Evolutionary conservation across 495 filamentous ascomycete species (phyloP), one percentile per base, ranked within the genome.

Genomic region (Xylona heveae): DNA sequence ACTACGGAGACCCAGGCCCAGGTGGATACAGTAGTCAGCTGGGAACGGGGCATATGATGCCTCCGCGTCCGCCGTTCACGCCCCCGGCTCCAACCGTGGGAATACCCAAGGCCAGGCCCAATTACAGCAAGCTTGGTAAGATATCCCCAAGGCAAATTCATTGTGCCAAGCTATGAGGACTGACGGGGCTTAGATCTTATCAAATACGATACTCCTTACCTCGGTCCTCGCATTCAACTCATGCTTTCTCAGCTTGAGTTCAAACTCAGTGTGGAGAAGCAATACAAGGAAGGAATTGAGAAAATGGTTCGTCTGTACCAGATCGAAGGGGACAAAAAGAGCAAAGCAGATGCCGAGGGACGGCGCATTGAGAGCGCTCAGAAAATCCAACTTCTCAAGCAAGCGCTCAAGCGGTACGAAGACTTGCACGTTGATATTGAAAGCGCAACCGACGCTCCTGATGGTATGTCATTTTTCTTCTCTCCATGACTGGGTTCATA

Each of bases 221-320:
- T 99, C 33, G 88, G 88, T 18, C 90, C 90, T 21, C 81, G 90
- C 36, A 99, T 99, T 47, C 90, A 95, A 58, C 74, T 94, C 40
- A 99, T 99, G 88, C 59, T 99, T 46, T 92, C 88, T 12, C 88
- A 99, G 51, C 69, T 99, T 37, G 83, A 94, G 55, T 99, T 99
- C 55, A 99, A 99, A 55, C 59, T 95, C 28, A 95, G 85, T 44
- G 90, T 99, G 23, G 88, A 99, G 55, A 91, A 94, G 47, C 88
- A 99, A 54, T 99, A 99, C 55, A 88, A 95, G 43, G 90, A 90
- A 39, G 88, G 88, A 37, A 85, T 99, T 41, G 90, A 99, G 53
- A 99, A 99, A 62, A 99, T 99, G 90, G 78, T 91, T 25, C 80
- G 83, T 50, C 62, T 95, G 26, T 99, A 99, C 47, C 74, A 88